Conservation (phyloP, 2,329 filamentous ascomycete genomes). For the Colletotrichum sojae region DNA sequence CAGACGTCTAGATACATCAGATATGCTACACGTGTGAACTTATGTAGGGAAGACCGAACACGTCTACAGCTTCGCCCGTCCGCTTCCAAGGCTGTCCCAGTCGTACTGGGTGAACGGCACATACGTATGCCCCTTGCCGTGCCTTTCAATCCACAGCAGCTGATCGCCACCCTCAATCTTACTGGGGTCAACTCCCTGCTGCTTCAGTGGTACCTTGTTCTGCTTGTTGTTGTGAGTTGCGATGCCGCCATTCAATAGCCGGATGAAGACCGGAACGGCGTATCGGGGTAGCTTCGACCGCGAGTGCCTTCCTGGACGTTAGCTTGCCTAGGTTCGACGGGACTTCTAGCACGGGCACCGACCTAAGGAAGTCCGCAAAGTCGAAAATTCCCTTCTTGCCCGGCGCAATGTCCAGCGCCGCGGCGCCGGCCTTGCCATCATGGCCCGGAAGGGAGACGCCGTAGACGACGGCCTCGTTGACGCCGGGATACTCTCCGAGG, state of each 20-base stretch:
- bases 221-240: constrained; percentile 83
- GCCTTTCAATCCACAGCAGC: constrained; percentile 68
- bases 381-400: constrained; percentile 65
- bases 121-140: constrained; percentile 67
- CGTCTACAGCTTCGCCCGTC: constrained; percentile 25
- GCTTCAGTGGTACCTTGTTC: constrained; percentile 77
- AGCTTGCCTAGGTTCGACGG: background rate
- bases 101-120: constrained; percentile 70
- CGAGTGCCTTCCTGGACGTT: constrained; percentile 57
- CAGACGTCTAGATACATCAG: background rate
- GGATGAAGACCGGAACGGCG: constrained; percentile 81
- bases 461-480: constrained; percentile 79
- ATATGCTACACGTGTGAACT: too few relatives aligned
- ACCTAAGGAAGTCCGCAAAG: constrained; percentile 71
- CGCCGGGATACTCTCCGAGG: constrained; percentile 70
- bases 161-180: constrained; percentile 52
- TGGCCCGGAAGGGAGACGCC: constrained; percentile 76
- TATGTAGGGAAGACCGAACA: too few relatives aligned
- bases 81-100: constrained; percentile 58
- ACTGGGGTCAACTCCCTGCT: constrained; percentile 33
- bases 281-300: constrained; percentile 76
- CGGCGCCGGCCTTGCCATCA: constrained; percentile 78
- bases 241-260: constrained; percentile 71
- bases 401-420: constrained; percentile 70
- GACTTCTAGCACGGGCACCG: constrained; percentile 36